Conservation (phyloP, 805 yeast species). For the Teunomyces panamensis region DNA sequence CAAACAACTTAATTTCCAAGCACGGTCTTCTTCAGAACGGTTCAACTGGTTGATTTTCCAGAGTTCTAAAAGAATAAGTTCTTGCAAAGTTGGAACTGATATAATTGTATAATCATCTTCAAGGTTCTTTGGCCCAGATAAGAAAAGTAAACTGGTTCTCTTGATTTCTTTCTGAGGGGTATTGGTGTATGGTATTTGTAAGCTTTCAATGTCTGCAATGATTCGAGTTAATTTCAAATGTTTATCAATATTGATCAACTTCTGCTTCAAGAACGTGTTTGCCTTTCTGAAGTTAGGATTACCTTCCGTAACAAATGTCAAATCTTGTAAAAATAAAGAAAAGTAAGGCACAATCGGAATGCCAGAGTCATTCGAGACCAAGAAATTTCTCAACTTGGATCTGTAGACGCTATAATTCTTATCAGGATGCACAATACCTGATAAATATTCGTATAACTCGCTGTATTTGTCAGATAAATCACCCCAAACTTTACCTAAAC, state of each 20-base stretch:
- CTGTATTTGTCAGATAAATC: slow-evolving; percentile 56
- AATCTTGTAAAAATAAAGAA: slow-evolving; percentile 70
- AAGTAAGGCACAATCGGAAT: slow-evolving; percentile 76
- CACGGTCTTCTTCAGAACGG: slow-evolving; percentile 60
- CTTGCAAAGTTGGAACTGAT: slow-evolving; percentile 47
- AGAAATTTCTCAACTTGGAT: slow-evolving; percentile 54
- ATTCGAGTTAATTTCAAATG: slow-evolving; percentile 64
- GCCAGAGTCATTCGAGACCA: slow-evolving; percentile 46
- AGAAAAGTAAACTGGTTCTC: slow-evolving; percentile 23
- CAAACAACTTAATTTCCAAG: slow-evolving; percentile 67
- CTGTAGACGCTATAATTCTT: slow-evolving; percentile 72
- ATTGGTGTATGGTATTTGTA: slow-evolving; percentile 59
- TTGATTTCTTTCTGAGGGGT: slow-evolving; percentile 16
- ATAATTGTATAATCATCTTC: slow-evolving; percentile 34
- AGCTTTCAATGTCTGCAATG: slow-evolving; percentile 61
- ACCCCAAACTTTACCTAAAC: slow-evolving; percentile 60
- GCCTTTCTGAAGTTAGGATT: slow-evolving; percentile 66
- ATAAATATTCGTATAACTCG: slow-evolving; percentile 60
- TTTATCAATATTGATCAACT: slow-evolving; percentile 71
- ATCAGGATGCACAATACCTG: slow-evolving; percentile 70
- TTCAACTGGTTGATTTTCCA: slow-evolving; percentile 68
- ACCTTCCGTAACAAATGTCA: slow-evolving; percentile 82
- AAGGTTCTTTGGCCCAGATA: slow-evolving; percentile 11
- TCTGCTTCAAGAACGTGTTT: slow-evolving; percentile 53
- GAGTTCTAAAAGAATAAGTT: slow-evolving; percentile 62